phyloP scores from a whole-genome alignment of 164 flowering plant genomes.

The Macadamia integrifolia region DNA sequence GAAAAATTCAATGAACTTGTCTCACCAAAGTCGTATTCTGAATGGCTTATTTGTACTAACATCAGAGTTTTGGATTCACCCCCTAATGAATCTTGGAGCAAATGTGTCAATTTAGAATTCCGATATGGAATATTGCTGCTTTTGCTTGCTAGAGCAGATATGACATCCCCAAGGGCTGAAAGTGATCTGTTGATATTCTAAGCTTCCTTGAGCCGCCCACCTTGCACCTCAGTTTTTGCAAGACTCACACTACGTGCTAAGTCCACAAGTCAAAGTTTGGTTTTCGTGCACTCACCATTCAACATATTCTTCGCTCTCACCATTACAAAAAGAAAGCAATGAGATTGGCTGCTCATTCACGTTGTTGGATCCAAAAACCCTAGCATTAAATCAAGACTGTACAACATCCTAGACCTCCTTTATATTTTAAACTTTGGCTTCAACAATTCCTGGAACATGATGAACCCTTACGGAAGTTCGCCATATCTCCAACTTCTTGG shows the following conservation, averaged over 20 bases:
- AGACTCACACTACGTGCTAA: slow-evolving; percentile 92
- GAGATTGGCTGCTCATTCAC: slow-evolving; percentile 10
- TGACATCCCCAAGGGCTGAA: slow-evolving; percentile 92
- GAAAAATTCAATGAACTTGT: slow-evolving; percentile 90
- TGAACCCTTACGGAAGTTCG: slow-evolving; percentile 78
- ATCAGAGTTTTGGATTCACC: slow-evolving; percentile 85
- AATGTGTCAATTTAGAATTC: slow-evolving; percentile 90
- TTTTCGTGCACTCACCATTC: slow-evolving; percentile 36
- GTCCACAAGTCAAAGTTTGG: slow-evolving; percentile 65
- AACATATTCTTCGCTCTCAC: slow-evolving; percentile 35
- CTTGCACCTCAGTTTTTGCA: slow-evolving; percentile 80
- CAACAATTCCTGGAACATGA: slow-evolving; percentile 81
- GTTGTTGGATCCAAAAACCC: slow-evolving; percentile 75
- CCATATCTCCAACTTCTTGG: slow-evolving; percentile 82
- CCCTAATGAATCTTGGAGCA: slow-evolving; percentile 89
- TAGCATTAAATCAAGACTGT: slow-evolving; percentile 74
- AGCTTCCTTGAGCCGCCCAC: slow-evolving; percentile 89
- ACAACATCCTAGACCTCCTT: slow-evolving; percentile 74
- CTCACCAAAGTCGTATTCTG: slow-evolving; percentile 70
- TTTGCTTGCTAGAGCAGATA: slow-evolving; percentile 76
- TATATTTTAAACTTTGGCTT: slow-evolving; percentile 64
- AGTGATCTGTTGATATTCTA: slow-evolving; percentile 81
- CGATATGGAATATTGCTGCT: slow-evolving; percentile 86
- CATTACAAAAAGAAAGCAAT: slow-evolving; percentile 18
- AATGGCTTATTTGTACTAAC: slow-evolving; percentile 94